Evolutionary conservation across 2,329 filamentous ascomycete genomes (phyloP).

Genomic region (Beauveria scarabaeidicola): DNA sequence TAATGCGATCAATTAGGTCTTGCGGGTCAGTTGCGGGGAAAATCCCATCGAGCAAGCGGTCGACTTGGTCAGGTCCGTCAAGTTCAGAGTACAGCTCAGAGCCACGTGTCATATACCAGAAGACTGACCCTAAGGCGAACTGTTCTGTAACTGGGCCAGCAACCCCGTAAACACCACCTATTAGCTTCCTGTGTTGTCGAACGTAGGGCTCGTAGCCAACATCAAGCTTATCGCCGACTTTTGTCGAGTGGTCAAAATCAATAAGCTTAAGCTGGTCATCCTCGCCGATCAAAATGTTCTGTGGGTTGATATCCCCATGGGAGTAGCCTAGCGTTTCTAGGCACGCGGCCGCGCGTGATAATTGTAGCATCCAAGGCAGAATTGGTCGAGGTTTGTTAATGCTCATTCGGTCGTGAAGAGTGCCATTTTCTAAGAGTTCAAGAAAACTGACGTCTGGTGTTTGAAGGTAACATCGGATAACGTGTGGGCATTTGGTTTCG

Average conservation of each 20-base stretch:
- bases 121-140: slow-evolving; percentile 16
- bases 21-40: slow-evolving; percentile 8
- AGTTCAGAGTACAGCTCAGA: slow-evolving; percentile 15
- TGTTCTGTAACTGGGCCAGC: slow-evolving; percentile 15
- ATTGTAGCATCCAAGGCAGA: slow-evolving; percentile 14
- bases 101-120: slow-evolving; percentile 16
- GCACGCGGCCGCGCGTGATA: slow-evolving; percentile 12
- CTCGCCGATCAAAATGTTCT: slow-evolving; percentile 15
- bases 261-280: slow-evolving; percentile 15
- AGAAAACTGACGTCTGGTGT: slow-evolving; percentile 14
- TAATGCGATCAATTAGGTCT: slow-evolving; percentile 14
- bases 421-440: slow-evolving; percentile 12
- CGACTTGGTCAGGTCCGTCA: slow-evolving; percentile 10
- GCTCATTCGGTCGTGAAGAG: slow-evolving; percentile 13
- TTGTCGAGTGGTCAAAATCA: slow-evolving; percentile 15
- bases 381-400: slow-evolving; percentile 10
- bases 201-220: slow-evolving; percentile 17
- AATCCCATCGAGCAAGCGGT: slow-evolving; percentile 12
- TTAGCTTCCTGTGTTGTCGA: slow-evolving; percentile 10
- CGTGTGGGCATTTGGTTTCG: slow-evolving; percentile 8
- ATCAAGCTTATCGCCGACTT: slow-evolving; percentile 10
- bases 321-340: slow-evolving; percentile 14
- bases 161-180: slow-evolving; percentile 10
- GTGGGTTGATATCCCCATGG: slow-evolving; percentile 16
- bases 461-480: slow-evolving; percentile 12